A percentile compares a stretch with the other conserved stretches of the same genome.
Evolutionary conservation across 257 asterid genomes (phyloP).

Genomic region (Forsythia viridissima): DNA sequence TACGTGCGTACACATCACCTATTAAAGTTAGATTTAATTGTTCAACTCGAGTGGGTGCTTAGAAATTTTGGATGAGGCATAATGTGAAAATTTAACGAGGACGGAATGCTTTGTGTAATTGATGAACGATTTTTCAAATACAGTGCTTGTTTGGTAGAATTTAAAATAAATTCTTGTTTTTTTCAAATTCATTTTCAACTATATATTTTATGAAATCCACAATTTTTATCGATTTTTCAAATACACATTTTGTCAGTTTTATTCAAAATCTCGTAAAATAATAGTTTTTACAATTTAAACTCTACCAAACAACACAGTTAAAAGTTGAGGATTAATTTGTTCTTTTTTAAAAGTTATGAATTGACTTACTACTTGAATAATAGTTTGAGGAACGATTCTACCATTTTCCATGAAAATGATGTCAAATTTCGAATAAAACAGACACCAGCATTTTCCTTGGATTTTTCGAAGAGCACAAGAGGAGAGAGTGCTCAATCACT

Average conservation of each 20-base stretch:
- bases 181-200: too few relatives aligned
- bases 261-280: too few relatives aligned
- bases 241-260: too few relatives aligned
- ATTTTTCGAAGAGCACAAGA: slow-evolving; percentile 25
- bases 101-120: neutral
- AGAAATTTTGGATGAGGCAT: too few relatives aligned
- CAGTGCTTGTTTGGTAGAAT: neutral
- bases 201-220: too few relatives aligned
- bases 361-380: neutral
- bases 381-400: neutral
- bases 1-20: too few relatives aligned
- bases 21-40: too few relatives aligned
- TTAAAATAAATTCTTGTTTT: too few relatives aligned
- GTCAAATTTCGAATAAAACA: slow-evolving; percentile 27
- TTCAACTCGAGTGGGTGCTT: neutral
- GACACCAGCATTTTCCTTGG: slow-evolving; percentile 29
- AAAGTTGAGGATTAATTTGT: neutral
- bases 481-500: slow-evolving; percentile 26
- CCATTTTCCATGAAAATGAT: neutral
- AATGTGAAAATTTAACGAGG: too few relatives aligned
- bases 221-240: too few relatives aligned
- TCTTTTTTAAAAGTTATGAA: neutral
- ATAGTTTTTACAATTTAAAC: too few relatives aligned
- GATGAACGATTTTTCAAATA: neutral
- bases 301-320: too few relatives aligned